Evolutionary conservation across 768 basidiomycete genomes (phyloP), one percentile per base, ranked within the genome.

Genomic region (Lactarius indigo): DNA sequence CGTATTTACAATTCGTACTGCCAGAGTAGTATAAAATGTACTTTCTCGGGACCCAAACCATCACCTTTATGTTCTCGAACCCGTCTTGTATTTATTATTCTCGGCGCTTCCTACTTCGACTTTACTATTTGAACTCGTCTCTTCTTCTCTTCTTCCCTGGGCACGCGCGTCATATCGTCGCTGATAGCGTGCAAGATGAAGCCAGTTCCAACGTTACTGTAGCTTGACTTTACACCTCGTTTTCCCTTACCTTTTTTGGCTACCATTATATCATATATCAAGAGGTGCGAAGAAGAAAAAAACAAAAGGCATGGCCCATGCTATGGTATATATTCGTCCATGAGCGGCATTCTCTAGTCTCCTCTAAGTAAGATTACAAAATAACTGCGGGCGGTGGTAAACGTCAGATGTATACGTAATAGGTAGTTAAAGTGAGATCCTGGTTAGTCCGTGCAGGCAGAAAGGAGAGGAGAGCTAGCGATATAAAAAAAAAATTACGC

Each of bases 291-390:
- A 26, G 23, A 26, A 23, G 5, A 50, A 52, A 50, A 26, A 28
- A 26, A 23, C 5, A 57, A 35, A 54, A 54, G 28, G 56, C 56
- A 57, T 13, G 31, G 31, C 18, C 18, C 56, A 20, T 52, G 26
- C 26, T 52, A 52, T 28, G n/a, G n/a, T 57, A 57, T 33, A 18
- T 57, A 35, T 57, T 23, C 56, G 56, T 57, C 56, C 56, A 35
- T 31, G 56, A 57, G 56, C 56, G 56, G 56, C 56, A 57, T 30
- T 52, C 50, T 66, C 44, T 35, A 63, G 57, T 63, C 56, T 15
- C 61, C 47, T 50, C 31, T 57, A 57, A 58, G 35, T 39, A 31
- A 41, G 18, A 42, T 63, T 67, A 63, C 65, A 63, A 47, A 61
- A 61, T 42, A 47, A 63, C 61, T 57, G 57, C 28, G 18, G 18